These are phyloP conservation scores for Isatis lusitanica DNA, from an alignment of 441 rosid species.

Conservation along the genomic window DNA sequence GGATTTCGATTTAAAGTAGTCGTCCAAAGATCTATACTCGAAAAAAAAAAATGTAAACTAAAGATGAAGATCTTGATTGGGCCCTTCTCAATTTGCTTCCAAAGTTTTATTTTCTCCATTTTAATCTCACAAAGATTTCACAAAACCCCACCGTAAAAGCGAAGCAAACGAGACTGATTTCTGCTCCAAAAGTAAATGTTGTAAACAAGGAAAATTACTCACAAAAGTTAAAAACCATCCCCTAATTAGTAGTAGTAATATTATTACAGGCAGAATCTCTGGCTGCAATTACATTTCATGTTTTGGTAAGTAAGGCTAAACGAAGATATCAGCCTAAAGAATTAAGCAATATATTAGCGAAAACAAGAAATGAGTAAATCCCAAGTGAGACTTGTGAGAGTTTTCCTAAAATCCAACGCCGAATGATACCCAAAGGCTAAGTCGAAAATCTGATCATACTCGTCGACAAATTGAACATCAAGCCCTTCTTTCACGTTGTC, in stretches of 20 bases:
- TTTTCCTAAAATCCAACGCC: neutral
- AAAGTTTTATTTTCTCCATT: no score
- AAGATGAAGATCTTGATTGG: no score
- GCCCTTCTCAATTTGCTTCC: no score
- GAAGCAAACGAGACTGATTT: no score
- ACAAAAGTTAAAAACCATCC: no score
- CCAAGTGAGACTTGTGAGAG: neutral
- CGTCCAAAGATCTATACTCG: no score
- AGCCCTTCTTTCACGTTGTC: slow-evolving; percentile 74
- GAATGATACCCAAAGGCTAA: slow-evolving; percentile 52
- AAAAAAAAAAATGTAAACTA: no score
- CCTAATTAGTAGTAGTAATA: neutral
- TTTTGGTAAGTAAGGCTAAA: neutral
- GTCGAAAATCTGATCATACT: slow-evolving; percentile 55
- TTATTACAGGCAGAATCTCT: neutral
- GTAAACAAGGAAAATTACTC: no score
- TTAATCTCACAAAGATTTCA: no score
- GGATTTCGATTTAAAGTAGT: neutral
- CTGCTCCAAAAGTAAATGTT: no score
- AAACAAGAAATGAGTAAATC: neutral
- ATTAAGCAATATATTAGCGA: neutral
- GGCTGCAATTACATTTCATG: neutral
- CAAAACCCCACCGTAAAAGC: no score
- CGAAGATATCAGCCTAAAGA: neutral
- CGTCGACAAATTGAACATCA: slow-evolving; percentile 80